Percentiles rank a stretch among this genome's conserved stretches.
phyloP scores from a whole-genome alignment of 176 grass and related monocot species.

The Carex cristatella region DNA sequence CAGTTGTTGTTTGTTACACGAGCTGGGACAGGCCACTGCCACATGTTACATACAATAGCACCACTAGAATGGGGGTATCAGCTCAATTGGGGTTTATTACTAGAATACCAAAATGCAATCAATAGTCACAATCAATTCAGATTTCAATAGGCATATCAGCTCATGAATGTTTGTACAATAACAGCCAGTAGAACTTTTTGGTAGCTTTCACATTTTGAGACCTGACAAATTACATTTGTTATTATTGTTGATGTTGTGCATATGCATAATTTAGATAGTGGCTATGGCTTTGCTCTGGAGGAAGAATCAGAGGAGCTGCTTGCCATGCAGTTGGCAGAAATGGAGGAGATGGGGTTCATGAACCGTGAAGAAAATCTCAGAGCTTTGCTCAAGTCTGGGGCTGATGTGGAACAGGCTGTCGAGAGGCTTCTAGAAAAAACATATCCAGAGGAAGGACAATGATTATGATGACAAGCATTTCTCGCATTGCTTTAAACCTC shows the following conservation, averaged over 20 bases:
- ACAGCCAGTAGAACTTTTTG: neutral
- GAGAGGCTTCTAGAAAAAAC: neutral
- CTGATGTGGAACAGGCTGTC: neutral
- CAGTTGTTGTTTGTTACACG: neutral
- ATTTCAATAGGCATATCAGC: neutral
- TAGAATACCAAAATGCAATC: neutral
- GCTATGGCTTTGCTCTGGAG: neutral
- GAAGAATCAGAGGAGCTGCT: neutral
- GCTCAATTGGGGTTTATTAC: neutral
- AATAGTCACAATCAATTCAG: neutral
- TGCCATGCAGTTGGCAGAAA: neutral
- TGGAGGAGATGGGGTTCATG: slow-evolving; percentile 5
- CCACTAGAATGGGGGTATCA: neutral
- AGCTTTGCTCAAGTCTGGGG: neutral
- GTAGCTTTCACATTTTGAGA: neutral
- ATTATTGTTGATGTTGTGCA: neutral
- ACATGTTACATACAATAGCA: neutral
- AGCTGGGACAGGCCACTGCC: neutral
- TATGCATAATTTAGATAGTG: neutral
- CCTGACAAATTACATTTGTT: neutral
- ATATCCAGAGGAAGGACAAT: neutral
- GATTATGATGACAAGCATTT: neutral
- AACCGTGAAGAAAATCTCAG: neutral
- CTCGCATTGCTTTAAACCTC: neutral
- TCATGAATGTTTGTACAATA: neutral